A percentile compares a stretch with the other conserved stretches of the same genome.
Evolutionary conservation across 2,329 filamentous ascomycete species (phyloP).

Genomic region (Fusarium incarnatum): DNA sequence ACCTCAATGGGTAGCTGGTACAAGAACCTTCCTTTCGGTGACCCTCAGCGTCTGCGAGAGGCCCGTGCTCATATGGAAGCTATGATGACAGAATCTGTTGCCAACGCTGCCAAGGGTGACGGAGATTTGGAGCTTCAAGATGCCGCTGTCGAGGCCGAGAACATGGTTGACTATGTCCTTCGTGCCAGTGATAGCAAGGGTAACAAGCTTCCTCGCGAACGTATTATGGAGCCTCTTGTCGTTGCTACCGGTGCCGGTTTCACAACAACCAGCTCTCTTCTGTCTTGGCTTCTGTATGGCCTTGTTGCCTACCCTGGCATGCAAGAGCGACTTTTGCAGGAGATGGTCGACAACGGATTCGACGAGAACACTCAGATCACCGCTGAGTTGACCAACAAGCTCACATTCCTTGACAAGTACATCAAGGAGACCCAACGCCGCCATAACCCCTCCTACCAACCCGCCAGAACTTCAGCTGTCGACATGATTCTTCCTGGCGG

Average conservation of each 20-base stretch:
- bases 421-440: conserved; percentile 71
- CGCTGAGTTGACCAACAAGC: conserved; percentile 59
- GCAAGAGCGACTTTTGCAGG: conserved; percentile 68
- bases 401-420: conserved; percentile 67
- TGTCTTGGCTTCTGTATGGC: conserved; percentile 69
- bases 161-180: conserved; percentile 61
- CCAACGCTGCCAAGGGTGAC: conserved; percentile 51
- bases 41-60: conserved; percentile 58
- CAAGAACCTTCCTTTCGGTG: conserved; percentile 66
- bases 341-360: conserved; percentile 63
- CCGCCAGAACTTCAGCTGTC: conserved; percentile 65
- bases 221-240: conserved; percentile 53
- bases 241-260: conserved; percentile 69
- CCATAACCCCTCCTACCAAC: conserved; percentile 72
- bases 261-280: conserved; percentile 68
- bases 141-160: conserved; percentile 62
- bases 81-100: conserved; percentile 55
- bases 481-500: conserved; percentile 70
- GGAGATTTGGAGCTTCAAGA: conserved; percentile 59
- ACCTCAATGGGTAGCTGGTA: conserved; percentile 68
- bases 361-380: conserved; percentile 58
- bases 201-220: conserved; percentile 60
- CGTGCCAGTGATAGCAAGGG: conserved; percentile 66
- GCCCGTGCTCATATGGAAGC: conserved; percentile 49
- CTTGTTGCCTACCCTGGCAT: conserved; percentile 65